phyloP scores from a whole-genome alignment of 2,329 filamentous ascomycete genomes.

The Didymella pinodella region DNA sequence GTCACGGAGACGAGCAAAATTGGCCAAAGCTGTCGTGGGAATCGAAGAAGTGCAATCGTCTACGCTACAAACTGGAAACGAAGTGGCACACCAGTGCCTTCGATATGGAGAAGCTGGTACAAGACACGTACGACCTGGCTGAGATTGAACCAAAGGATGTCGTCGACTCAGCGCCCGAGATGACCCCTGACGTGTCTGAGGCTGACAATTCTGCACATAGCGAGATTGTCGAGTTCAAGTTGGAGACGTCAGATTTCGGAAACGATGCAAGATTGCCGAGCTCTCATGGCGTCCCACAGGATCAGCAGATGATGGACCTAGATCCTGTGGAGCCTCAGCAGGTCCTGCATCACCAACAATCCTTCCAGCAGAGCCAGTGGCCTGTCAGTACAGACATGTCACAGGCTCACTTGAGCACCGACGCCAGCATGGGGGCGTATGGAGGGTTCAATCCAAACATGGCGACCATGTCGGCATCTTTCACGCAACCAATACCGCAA shows the following conservation, averaged over 20 bases:
- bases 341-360: slow-evolving; percentile 40
- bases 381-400: slow-evolving; percentile 47
- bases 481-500: slow-evolving; percentile 41
- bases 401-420: slow-evolving; percentile 38
- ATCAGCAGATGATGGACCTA: slow-evolving; percentile 48
- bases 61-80: slow-evolving; percentile 71
- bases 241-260: slow-evolving; percentile 44
- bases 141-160: slow-evolving; percentile 44
- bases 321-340: slow-evolving; percentile 46
- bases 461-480: slow-evolving; percentile 43
- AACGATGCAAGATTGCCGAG: slow-evolving; percentile 39
- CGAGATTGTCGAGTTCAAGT: slow-evolving; percentile 48
- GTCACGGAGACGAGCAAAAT: slow-evolving; percentile 64
- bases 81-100: slow-evolving; percentile 63
- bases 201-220: slow-evolving; percentile 37
- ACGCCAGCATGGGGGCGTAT: slow-evolving; percentile 41
- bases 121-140: slow-evolving; percentile 65
- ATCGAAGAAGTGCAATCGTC: slow-evolving; percentile 68
- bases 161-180: slow-evolving; percentile 35
- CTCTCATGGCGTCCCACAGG: slow-evolving; percentile 42
- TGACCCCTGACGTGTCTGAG: slow-evolving; percentile 37
- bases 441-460: slow-evolving; percentile 41
- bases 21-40: slow-evolving; percentile 63
- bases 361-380: slow-evolving; percentile 43
- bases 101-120: slow-evolving; percentile 65